Evolutionary conservation across 2,329 filamentous ascomycete species (phyloP), one percentile per base, ranked within the genome.

Genomic region (Aureobasidium sp.): DNA sequence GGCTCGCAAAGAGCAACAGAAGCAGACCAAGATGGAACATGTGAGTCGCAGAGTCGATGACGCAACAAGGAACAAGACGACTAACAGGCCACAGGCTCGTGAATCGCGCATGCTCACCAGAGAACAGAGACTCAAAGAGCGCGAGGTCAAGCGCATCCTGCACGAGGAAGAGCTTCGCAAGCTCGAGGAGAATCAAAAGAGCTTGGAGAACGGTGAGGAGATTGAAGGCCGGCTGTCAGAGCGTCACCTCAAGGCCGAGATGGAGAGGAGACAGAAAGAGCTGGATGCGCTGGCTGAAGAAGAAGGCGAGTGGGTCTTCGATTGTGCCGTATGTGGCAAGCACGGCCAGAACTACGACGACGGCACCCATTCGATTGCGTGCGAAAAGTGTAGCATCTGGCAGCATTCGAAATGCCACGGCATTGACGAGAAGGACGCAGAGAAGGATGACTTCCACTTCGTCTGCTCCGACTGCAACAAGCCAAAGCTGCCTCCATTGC

Each of bases 341-440:
- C 86, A 96, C 72, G 94, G 94, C 23, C 87, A 95, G 67, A 89
- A 96, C 62, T 69, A 85, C 63, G 94, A 99, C 68, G 94, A 97
- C 71, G 94, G 94, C 37, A 87, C 90, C 8, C 92, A 96, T 70
- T 96, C 91, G 71, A 86, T 99, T 65, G 89, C 92, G 29, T 99
- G 94, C 74, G 94, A 99, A 70, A 86, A 81, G 66, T 99, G 94
- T 78, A 95, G 87, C 70, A 87, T 95, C 50, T 99, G 94, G 94
- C 93, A 97, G 71, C 94, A 99, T 70, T 95, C 91, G 78, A 90
- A 88, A 68, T 99, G 94, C 70, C 82, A 96, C 62, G 87, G 86
- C 42, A 88, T 97, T 64, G 82, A 83, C 47, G 83, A 95, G 67
- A 77, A 81, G 62, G 88, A 92, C 64, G 92, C 91, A 0, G 93